Percentiles rank a stretch among this genome's conserved stretches.
phyloP scores from a whole-genome alignment of 441 rosid genomes.

The Adansonia grandidieri region DNA sequence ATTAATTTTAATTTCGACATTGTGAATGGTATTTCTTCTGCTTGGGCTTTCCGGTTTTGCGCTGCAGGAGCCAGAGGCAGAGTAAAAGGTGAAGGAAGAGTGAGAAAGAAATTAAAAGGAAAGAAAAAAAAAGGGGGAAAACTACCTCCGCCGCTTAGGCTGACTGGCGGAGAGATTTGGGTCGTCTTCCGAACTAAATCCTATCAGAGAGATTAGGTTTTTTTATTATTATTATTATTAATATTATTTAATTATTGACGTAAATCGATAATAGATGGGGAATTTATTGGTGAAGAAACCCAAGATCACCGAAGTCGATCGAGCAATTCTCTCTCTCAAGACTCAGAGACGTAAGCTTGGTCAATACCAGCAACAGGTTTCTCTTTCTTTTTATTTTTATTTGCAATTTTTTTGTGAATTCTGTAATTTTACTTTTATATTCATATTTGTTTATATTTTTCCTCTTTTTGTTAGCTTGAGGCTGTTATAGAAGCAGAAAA shows the following conservation, averaged over 20 bases:
- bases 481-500: slow-evolving; percentile 86
- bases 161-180: slow-evolving; percentile 14
- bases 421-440: neutral
- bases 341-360: slow-evolving; percentile 93
- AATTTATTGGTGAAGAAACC: slow-evolving; percentile 17
- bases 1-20: neutral
- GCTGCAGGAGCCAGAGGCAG: neutral
- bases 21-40: neutral
- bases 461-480: slow-evolving; percentile 54
- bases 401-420: neutral
- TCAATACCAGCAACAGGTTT: slow-evolving; percentile 82
- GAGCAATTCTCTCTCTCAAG: slow-evolving; percentile 90
- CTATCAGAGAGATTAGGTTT: neutral
- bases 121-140: neutral
- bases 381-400: neutral
- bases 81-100: neutral
- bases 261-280: slow-evolving; percentile 12
- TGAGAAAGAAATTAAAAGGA: neutral
- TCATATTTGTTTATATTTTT: neutral
- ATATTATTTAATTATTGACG: neutral
- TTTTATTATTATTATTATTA: neutral
- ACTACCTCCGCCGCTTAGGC: slow-evolving; percentile 1
- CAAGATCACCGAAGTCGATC: slow-evolving; percentile 53
- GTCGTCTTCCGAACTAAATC: neutral
- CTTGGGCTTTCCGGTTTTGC: neutral